These are phyloP conservation scores for Gracilaria gracilis DNA, from an alignment of 23 red algal species.

Conservation along the genomic window DNA sequence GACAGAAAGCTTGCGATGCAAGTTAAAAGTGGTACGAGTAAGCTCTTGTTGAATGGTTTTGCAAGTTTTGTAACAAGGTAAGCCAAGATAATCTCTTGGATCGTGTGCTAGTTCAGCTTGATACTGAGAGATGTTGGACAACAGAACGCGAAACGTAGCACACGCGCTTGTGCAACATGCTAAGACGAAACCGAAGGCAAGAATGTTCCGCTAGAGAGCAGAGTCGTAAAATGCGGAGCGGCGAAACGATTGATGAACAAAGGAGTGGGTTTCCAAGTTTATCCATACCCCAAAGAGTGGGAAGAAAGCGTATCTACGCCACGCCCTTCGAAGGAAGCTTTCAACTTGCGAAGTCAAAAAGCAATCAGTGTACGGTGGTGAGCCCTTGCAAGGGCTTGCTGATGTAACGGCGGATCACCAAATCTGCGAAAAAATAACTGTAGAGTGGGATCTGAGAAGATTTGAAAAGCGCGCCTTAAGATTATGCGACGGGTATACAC, in stretches of 20 bases:
- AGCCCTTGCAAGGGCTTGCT: background rate
- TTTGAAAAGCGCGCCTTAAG: background rate
- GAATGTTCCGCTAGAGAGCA: background rate
- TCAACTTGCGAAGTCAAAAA: no score
- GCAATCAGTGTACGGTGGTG: background rate
- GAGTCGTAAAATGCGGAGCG: background rate
- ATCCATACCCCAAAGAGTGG: background rate
- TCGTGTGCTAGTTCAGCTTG: background rate
- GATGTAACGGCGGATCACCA: background rate
- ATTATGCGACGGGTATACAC: background rate
- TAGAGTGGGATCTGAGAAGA: background rate
- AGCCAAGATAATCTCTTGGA: background rate
- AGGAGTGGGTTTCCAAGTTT: background rate
- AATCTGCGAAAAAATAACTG: slow-evolving; percentile 7
- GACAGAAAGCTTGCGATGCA: background rate
- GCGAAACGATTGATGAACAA: background rate
- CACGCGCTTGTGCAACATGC: background rate
- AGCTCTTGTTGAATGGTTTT: background rate
- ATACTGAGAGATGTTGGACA: background rate
- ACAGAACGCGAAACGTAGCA: background rate
- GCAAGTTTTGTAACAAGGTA: background rate
- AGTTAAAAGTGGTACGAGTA: background rate
- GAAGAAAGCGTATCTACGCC: no score
- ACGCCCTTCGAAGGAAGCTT: no score
- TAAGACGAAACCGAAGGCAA: background rate